Evolutionary conservation across 495 filamentous ascomycete species (phyloP), one percentile per base, ranked within the genome.

Genomic region (Mycothermus thermophilus): DNA sequence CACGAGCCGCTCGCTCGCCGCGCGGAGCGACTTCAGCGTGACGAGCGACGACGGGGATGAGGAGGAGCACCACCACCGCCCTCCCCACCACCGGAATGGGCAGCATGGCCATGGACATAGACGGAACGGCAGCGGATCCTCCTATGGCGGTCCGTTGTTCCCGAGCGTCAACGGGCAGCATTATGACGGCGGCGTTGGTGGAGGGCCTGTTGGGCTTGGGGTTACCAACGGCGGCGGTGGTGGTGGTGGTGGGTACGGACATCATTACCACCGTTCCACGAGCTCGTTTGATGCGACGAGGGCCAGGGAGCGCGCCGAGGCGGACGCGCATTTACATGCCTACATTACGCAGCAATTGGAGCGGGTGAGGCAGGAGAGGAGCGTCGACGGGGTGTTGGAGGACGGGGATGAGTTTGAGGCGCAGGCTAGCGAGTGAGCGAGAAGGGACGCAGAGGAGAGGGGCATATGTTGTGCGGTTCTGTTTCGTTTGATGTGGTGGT

Each of bases 1-100:
- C 0, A 92, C 83, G 3, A 75, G 66, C 14, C 72, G 88, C 11
- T 92, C 83, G n/a, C 86, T 96, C 42, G 77, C 80, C 6, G 73
- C 74, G 24, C 73, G 84, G n/a, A 88, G 80, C 52, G 84, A 90
- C 62, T 93, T 79, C 50, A 72, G 67, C 1, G 46, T 32, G 41
- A 60, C 22, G 42, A 61, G n/a, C 2, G 47, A 44, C 13, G 27
- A 29, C 15, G 22, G 38, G 26, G 31, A 27, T 2, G 43, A 24
- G 47, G 5, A 30, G n/a, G 27, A 35, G 6, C 30, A 58, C 19
- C 32, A 57, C 38, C 48, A 62, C 35, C 51, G 44, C 28, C 39
- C n/a, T n/a, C n/a, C n/a, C n/a, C n/a, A n/a, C n/a, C n/a, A n/a
- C n/a, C n/a, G n/a, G n/a, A n/a, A n/a, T n/a, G n/a, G n/a, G n/a